phyloP scores from a whole-genome alignment of 495 filamentous ascomycete genomes.

The Xylaria nigripes region DNA sequence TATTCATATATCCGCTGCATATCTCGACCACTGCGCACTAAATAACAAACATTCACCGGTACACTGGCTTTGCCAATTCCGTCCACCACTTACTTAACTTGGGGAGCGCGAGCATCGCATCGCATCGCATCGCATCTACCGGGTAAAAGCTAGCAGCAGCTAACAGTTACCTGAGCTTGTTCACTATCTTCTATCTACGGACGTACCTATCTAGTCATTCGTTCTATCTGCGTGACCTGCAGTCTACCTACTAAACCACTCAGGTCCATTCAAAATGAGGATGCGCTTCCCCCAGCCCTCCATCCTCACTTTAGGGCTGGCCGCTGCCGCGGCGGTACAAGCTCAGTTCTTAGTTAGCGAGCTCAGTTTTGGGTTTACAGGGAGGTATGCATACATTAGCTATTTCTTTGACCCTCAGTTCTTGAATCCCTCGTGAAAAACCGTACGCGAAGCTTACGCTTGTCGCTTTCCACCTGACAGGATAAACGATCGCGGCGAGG shows the following conservation, averaged over 20 bases:
- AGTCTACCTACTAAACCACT: not conserved
- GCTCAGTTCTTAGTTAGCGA: slow-evolving; percentile 49
- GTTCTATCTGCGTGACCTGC: too few species aligned
- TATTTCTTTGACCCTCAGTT: not conserved
- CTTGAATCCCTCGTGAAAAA: not conserved
- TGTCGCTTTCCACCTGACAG: slow-evolving; percentile 15
- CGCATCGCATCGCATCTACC: too few species aligned
- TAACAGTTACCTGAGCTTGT: too few species aligned
- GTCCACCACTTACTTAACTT: too few species aligned
- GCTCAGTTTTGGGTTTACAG: slow-evolving; percentile 70
- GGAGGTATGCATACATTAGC: slow-evolving; percentile 40
- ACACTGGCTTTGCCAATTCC: too few species aligned
- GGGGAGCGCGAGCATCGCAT: too few species aligned
- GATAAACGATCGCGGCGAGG: slow-evolving; percentile 34
- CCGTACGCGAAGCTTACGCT: not conserved
- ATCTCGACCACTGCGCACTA: not conserved
- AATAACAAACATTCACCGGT: not conserved
- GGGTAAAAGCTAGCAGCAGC: too few species aligned
- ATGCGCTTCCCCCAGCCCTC: slow-evolving; percentile 36
- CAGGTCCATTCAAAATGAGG: not conserved
- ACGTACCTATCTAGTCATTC: too few species aligned
- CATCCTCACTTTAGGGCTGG: slow-evolving; percentile 40
- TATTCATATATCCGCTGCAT: not conserved
- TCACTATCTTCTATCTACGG: too few species aligned
- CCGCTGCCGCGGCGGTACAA: slow-evolving; percentile 44